These are phyloP conservation scores for Colletotrichum camelliae DNA, from an alignment of 2,329 filamentous ascomycete species.

Conservation along the genomic window DNA sequence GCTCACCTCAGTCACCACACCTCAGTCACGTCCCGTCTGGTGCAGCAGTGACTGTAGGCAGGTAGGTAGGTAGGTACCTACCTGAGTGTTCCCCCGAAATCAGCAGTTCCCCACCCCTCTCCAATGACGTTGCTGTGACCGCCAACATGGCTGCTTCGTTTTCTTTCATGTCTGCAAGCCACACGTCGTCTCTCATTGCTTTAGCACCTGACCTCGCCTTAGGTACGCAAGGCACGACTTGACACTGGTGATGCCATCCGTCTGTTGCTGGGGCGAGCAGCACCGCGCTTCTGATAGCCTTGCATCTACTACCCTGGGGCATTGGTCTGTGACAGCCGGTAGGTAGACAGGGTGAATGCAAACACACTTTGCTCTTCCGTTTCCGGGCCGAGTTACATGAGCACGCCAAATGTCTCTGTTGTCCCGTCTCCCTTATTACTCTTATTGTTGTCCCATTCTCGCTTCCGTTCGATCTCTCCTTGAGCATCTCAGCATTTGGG, in stretches of 20 bases:
- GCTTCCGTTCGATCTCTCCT: background rate
- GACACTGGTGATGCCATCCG: background rate
- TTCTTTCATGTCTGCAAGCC: background rate
- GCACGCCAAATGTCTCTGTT: background rate
- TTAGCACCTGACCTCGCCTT: background rate
- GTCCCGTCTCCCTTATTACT: background rate
- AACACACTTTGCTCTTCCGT: background rate
- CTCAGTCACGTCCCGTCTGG: background rate
- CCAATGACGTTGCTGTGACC: constrained; percentile 22
- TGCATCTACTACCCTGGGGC: background rate
- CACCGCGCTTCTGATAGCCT: background rate
- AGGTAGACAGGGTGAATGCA: background rate
- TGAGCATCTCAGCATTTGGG: background rate
- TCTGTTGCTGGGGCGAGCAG: background rate
- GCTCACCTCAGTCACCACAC: background rate
- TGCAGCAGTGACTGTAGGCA: background rate
- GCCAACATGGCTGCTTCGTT: background rate
- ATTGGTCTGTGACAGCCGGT: background rate
- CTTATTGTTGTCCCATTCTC: background rate
- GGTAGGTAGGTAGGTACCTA: no score
- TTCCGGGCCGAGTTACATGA: background rate
- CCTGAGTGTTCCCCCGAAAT: background rate
- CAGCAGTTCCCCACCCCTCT: background rate
- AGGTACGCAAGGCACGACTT: background rate
- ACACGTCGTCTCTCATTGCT: background rate